Evolutionary conservation across 1,284 basidiomycete species (phyloP).

Genomic region (Trichosporon asahii): DNA sequence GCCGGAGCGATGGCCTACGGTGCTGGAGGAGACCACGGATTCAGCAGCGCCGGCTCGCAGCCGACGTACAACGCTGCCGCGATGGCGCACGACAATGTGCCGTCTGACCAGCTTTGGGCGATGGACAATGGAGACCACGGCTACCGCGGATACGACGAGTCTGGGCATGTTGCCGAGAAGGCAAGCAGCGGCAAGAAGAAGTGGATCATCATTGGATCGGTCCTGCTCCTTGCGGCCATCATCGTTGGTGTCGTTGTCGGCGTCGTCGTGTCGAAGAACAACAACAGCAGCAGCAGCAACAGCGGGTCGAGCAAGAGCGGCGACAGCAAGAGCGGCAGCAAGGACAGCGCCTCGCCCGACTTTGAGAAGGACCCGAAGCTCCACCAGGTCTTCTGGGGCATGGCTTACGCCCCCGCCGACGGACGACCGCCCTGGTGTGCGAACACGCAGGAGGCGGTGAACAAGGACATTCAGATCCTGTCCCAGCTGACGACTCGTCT

Average conservation of each 20-base stretch:
- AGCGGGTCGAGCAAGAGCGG: slow-evolving; percentile 12
- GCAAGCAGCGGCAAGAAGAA: slow-evolving; percentile 25
- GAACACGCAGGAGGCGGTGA: slow-evolving; percentile 31
- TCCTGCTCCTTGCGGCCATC: slow-evolving; percentile 28
- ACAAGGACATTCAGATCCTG: slow-evolving; percentile 52
- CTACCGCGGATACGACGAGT: slow-evolving; percentile 11
- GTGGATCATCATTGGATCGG: slow-evolving; percentile 28
- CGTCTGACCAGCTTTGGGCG: slow-evolving; percentile 23
- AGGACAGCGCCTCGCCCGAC: slow-evolving; percentile 60
- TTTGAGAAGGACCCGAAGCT: slow-evolving; percentile 64
- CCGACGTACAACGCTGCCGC: slow-evolving; percentile 9
- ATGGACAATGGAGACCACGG: slow-evolving; percentile 21
- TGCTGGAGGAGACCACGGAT: slow-evolving; percentile 5
- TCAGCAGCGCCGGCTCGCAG: neutral
- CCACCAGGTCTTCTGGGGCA: slow-evolving; percentile 64
- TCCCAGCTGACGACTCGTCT: slow-evolving; percentile 50
- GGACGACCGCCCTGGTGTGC: slow-evolving; percentile 9
- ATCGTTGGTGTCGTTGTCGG: slow-evolving; percentile 35
- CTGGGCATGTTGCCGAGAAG: neutral
- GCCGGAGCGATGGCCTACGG: slow-evolving; percentile 5
- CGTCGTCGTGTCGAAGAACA: slow-evolving; percentile 32
- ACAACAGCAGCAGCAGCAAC: slow-evolving; percentile 24
- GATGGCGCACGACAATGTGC: slow-evolving; percentile 12
- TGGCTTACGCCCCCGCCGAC: slow-evolving; percentile 68
- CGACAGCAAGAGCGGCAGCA: slow-evolving; percentile 45